These are phyloP conservation scores for Botrytis pseudocinerea DNA, from an alignment of 2,329 filamentous ascomycete genomes.

Conservation along the genomic window DNA sequence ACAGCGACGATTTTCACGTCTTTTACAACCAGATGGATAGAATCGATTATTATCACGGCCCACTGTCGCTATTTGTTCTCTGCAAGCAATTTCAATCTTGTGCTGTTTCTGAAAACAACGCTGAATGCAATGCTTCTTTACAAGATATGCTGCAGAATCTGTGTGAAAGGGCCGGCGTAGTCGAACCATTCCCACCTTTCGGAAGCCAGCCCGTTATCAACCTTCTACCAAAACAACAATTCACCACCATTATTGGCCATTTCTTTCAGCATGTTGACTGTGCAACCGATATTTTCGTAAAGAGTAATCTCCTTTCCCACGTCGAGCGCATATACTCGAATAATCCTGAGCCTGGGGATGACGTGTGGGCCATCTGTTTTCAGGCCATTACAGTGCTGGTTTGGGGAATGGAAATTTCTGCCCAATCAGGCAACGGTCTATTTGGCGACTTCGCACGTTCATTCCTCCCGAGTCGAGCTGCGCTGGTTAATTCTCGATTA, in stretches of 20 bases:
- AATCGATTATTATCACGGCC: neutral
- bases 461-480: conserved; percentile 22
- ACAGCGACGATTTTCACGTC: neutral
- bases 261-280: conserved; percentile 23
- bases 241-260: conserved; percentile 5
- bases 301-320: conserved; percentile 17
- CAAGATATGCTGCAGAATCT: conserved; percentile 14
- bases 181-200: conserved; percentile 20
- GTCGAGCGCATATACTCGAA: conserved; percentile 21
- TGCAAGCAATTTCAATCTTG: conserved; percentile 2
- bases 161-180: conserved; percentile 14
- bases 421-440: conserved; percentile 12
- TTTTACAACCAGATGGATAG: neutral
- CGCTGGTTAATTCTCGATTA: conserved; percentile 23
- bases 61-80: neutral
- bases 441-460: conserved; percentile 23
- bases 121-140: neutral
- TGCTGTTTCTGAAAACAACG: neutral
- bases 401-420: conserved; percentile 21
- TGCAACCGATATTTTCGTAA: conserved; percentile 20
- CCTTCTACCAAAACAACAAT: conserved; percentile 19
- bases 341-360: conserved; percentile 1
- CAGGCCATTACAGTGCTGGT: conserved; percentile 20
- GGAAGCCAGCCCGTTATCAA: conserved; percentile 13
- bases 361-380: conserved; percentile 23